Conservation (phyloP, 2,329 filamentous ascomycete species). For the Juglanconis juglandina region DNA sequence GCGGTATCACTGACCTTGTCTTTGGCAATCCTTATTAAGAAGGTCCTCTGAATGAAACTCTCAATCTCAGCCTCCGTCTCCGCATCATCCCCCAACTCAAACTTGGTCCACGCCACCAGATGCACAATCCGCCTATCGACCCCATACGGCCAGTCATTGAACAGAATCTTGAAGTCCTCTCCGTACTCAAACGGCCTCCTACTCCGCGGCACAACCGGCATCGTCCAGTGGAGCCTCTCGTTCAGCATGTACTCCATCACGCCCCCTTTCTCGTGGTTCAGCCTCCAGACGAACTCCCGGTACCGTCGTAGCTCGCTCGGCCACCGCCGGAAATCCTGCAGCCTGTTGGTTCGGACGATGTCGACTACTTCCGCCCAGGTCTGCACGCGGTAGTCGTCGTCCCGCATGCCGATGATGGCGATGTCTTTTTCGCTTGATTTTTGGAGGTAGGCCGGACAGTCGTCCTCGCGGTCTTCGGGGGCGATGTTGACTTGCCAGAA, state of each 20-base stretch:
- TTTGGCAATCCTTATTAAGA: conserved; percentile 50
- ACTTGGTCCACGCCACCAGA: conserved; percentile 91
- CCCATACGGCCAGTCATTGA: conserved; percentile 94
- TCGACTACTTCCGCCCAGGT: conserved; percentile 68
- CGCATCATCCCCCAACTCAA: conserved; percentile 67
- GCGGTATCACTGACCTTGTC: conserved; percentile 48
- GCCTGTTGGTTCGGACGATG: conserved; percentile 61
- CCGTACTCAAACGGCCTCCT: conserved; percentile 40
- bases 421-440: conserved; percentile 65
- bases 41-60: conserved; percentile 64
- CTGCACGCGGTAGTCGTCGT: conserved; percentile 60
- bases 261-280: conserved; percentile 68
- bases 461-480: conserved; percentile 52
- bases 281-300: conserved; percentile 61
- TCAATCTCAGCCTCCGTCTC: conserved; percentile 63
- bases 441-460: conserved; percentile 70
- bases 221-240: conserved; percentile 66
- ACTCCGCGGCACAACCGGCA: conserved; percentile 34
- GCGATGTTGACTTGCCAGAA: conserved; percentile 87
- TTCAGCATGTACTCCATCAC: conserved; percentile 73
- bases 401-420: conserved; percentile 65
- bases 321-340: conserved; percentile 72
- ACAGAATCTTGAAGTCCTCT: conserved; percentile 68
- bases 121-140: conserved; percentile 76
- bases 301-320: conserved; percentile 80